phyloP scores from a whole-genome alignment of 176 grass and related monocot species.

The Elaeis guineensis region DNA sequence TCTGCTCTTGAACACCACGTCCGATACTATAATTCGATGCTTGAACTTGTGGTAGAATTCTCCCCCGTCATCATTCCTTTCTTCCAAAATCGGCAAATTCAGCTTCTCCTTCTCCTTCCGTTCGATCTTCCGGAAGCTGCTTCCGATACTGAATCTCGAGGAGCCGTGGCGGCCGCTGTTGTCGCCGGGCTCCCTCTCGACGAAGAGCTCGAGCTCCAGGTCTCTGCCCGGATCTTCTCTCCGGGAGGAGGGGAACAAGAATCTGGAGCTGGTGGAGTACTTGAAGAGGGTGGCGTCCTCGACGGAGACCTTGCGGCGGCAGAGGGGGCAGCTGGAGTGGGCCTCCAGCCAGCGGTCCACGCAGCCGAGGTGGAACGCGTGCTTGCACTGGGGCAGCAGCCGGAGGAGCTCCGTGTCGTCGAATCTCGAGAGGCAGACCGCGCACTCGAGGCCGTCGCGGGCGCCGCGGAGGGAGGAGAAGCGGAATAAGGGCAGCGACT shows the following conservation, averaged over 20 bases:
- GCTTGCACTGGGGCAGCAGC: slow-evolving; percentile 74
- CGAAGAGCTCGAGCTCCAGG: slow-evolving; percentile 9
- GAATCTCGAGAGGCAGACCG: slow-evolving; percentile 76
- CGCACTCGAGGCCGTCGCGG: slow-evolving; percentile 71
- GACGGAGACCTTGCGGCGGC: slow-evolving; percentile 41
- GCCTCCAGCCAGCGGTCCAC: slow-evolving; percentile 72
- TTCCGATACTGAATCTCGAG: slow-evolving; percentile 29
- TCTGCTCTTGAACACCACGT: slow-evolving; percentile 64
- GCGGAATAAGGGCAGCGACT: slow-evolving; percentile 83
- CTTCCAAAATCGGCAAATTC: background rate
- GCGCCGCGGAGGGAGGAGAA: slow-evolving; percentile 58
- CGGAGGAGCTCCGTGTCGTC: slow-evolving; percentile 66
- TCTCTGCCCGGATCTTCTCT: background rate
- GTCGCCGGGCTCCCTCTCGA: background rate
- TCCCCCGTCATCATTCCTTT: background rate
- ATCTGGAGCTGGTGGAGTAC: slow-evolving; percentile 42
- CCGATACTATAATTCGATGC: slow-evolving; percentile 74
- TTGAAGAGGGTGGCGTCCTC: slow-evolving; percentile 35
- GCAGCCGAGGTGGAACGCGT: slow-evolving; percentile 73
- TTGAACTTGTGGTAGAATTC: slow-evolving; percentile 45
- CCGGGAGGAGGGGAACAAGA: slow-evolving; percentile 25
- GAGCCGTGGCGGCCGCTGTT: slow-evolving; percentile 36
- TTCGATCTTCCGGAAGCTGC: slow-evolving; percentile 2
- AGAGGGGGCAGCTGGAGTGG: slow-evolving; percentile 77
- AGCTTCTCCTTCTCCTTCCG: background rate